Conservation (phyloP, 2,329 filamentous ascomycete genomes). For the Parafenestella ontariensis region DNA sequence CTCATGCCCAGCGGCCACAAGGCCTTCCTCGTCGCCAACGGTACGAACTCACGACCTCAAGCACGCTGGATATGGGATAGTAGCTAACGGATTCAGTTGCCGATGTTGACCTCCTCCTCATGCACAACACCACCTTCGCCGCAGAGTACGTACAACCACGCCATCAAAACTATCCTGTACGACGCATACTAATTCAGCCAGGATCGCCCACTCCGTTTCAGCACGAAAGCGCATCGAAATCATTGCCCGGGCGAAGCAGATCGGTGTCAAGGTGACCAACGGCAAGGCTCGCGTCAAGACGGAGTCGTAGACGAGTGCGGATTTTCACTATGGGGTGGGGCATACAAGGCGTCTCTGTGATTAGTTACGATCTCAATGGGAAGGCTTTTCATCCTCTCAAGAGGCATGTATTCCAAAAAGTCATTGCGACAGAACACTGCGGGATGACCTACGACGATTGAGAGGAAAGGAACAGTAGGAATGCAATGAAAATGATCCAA, state of each 20-base stretch:
- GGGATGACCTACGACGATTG: constrained; percentile 23
- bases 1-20: constrained; percentile 99
- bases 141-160: constrained; percentile 76
- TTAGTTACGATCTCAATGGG: constrained; percentile 48
- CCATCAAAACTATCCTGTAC: not conserved
- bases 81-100: constrained; percentile 56
- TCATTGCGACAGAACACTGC: constrained; percentile 31
- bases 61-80: not conserved
- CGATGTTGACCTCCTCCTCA: constrained; percentile 96
- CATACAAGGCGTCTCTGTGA: constrained; percentile 50
- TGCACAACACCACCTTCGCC: constrained; percentile 99
- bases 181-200: constrained; percentile 51
- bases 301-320: constrained; percentile 67
- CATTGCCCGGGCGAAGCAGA: constrained; percentile 93
- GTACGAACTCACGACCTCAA: constrained; percentile 25
- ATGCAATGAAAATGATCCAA: constrained; percentile 40
- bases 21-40: constrained; percentile 98
- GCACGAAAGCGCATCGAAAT: constrained; percentile 99
- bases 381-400: constrained; percentile 41
- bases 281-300: constrained; percentile 98
- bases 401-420: constrained; percentile 40
- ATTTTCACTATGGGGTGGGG: constrained; percentile 40
- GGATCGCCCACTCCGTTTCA: constrained; percentile 97
- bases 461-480: constrained; percentile 28
- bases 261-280: constrained; percentile 99